These are phyloP conservation scores for Daldinia loculata DNA, from an alignment of 495 filamentous ascomycete species.

Conservation along the genomic window DNA sequence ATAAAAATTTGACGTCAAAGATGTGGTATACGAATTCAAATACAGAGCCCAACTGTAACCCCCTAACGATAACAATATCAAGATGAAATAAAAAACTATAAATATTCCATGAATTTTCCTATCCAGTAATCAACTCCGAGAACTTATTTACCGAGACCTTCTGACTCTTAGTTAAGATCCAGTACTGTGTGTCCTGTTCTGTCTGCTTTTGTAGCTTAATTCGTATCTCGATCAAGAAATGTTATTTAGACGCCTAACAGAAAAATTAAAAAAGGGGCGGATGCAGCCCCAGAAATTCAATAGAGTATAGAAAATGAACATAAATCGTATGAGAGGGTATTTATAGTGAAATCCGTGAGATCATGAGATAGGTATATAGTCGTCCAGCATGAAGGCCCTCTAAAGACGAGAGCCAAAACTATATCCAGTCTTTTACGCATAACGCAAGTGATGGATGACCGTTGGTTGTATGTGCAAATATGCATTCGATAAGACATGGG, in stretches of 20 bases:
- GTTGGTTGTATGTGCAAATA: background rate
- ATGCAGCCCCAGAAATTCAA: background rate
- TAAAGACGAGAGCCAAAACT: no score
- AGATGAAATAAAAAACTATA: background rate
- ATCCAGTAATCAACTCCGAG: background rate
- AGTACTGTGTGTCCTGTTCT: conserved; percentile 26
- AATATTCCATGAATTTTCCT: background rate
- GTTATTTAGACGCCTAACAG: background rate
- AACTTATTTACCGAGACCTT: background rate
- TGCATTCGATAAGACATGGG: background rate
- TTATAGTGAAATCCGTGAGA: conserved; percentile 6
- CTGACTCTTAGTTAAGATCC: conserved; percentile 7
- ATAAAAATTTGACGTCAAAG: background rate
- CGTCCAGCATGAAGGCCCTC: no score
- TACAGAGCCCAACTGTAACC: background rate
- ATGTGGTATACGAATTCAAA: background rate
- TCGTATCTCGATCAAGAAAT: background rate
- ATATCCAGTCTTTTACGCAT: no score
- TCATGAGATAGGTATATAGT: background rate
- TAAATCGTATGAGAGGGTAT: conserved; percentile 16
- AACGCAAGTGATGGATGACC: no score
- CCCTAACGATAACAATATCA: background rate
- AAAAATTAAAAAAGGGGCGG: background rate
- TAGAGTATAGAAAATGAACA: background rate
- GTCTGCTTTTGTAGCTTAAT: background rate